These are phyloP conservation scores for Neonothopanus nambi DNA, from an alignment of 1,284 basidiomycete genomes.

Conservation along the genomic window DNA sequence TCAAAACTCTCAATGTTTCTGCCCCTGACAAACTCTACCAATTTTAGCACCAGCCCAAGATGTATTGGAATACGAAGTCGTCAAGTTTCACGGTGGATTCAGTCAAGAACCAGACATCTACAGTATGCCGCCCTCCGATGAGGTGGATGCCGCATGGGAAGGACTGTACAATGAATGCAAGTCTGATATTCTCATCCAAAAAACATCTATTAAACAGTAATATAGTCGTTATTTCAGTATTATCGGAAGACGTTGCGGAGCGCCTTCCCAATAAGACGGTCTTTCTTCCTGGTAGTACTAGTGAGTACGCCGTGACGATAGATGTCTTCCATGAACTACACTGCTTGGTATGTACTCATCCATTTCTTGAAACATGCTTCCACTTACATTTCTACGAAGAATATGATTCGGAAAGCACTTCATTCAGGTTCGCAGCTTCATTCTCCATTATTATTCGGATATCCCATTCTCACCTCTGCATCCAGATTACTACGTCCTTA, in stretches of 20 bases:
- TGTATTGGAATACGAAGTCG: conserved; percentile 19
- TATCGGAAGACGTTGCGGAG: conserved; percentile 20
- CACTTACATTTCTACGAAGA: conserved; percentile 9
- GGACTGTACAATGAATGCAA: conserved; percentile 22
- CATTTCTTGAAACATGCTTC: conserved; percentile 1
- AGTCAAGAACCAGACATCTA: conserved; percentile 21
- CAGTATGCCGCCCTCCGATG: conserved; percentile 21
- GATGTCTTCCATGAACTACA: conserved; percentile 17
- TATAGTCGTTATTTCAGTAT: conserved; percentile 22
- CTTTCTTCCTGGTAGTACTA: conserved; percentile 21
- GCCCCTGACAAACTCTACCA: no score
- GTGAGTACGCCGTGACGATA: conserved; percentile 22
- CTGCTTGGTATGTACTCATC: conserved; percentile 16
- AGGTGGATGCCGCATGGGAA: conserved; percentile 24
- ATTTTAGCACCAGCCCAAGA: conserved; percentile 23
- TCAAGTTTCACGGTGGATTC: conserved; percentile 26
- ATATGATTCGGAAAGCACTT: conserved; percentile 20
- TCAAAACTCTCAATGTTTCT: no score
- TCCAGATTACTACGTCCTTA: conserved; percentile 16
- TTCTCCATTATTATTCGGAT: no score
- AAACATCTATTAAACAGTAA: not conserved
- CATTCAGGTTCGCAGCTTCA: no score
- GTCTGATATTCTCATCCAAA: not conserved
- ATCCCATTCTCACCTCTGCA: no score
- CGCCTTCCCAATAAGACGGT: conserved; percentile 23